phyloP scores from a whole-genome alignment of 768 basidiomycete genomes.

The Tricholoma bakamatsutake region DNA sequence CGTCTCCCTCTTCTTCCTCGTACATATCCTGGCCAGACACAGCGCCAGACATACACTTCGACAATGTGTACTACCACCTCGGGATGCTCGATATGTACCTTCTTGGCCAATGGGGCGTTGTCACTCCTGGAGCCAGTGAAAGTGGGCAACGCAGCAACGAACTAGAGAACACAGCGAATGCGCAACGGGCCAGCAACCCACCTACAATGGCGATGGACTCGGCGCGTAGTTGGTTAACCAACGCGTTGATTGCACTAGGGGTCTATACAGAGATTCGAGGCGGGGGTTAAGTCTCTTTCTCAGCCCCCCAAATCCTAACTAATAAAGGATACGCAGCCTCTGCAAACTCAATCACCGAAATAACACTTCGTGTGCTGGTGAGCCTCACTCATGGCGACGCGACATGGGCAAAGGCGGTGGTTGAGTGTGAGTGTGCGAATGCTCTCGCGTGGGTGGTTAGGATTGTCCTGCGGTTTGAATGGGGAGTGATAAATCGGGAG shows the following conservation, averaged over 20 bases:
- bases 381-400: conserved; percentile 61
- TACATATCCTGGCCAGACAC: conserved; percentile 28
- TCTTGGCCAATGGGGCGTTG: conserved; percentile 46
- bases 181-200: conserved; percentile 1
- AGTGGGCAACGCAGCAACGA: not conserved
- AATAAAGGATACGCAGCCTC: not conserved
- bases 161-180: not conserved
- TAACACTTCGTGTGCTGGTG: conserved; percentile 60
- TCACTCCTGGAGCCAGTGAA: conserved; percentile 3
- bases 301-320: conserved; percentile 6
- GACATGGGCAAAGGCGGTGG: conserved; percentile 49
- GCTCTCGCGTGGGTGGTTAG: conserved; percentile 44
- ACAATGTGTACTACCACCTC: conserved; percentile 50
- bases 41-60: conserved; percentile 23
- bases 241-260: conserved; percentile 46
- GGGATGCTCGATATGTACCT: conserved; percentile 59
- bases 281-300: conserved; percentile 12
- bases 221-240: conserved; percentile 29
- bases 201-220: conserved; percentile 34
- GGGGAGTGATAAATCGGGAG: not conserved
- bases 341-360: conserved; percentile 43
- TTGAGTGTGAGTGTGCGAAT: conserved; percentile 30
- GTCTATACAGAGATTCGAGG: conserved; percentile 38
- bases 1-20: conserved; percentile 26
- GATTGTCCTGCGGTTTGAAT: conserved; percentile 25